Conservation (phyloP, 306 rosid species). For the Castanopsis chinensis region DNA sequence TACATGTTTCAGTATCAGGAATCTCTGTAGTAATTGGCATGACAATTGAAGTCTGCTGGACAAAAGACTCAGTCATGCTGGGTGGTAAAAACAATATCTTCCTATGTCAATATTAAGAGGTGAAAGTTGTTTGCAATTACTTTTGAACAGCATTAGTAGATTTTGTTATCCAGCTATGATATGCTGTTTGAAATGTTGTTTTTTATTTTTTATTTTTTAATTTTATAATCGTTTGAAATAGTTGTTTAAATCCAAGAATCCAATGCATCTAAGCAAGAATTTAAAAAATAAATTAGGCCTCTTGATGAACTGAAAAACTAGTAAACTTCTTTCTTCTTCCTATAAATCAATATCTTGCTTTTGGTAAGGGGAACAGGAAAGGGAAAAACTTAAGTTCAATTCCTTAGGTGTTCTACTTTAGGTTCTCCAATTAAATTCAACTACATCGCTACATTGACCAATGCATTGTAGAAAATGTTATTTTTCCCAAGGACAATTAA, state of each 20-base stretch:
- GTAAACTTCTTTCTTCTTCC: neutral
- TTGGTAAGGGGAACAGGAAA: neutral
- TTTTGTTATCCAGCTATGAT: neutral
- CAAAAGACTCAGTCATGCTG: neutral
- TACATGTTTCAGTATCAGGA: neutral
- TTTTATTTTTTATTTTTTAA: no score
- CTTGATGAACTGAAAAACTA: neutral
- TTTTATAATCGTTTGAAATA: neutral
- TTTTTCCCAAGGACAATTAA: no score
- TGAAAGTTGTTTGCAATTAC: neutral
- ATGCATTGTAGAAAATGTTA: no score
- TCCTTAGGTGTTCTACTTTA: no score
- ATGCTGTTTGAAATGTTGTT: neutral
- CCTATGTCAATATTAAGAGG: neutral
- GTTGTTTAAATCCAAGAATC: neutral
- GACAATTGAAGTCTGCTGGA: neutral
- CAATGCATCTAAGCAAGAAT: neutral
- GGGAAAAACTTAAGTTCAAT: no score
- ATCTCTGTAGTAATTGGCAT: neutral
- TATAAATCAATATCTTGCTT: neutral
- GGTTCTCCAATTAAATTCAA: no score
- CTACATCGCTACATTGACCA: no score
- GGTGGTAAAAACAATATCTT: neutral
- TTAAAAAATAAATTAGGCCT: neutral
- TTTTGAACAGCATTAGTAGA: neutral